These are phyloP conservation scores for Colletotrichum camelliae DNA, from an alignment of 2,329 filamentous ascomycete species.

Conservation along the genomic window DNA sequence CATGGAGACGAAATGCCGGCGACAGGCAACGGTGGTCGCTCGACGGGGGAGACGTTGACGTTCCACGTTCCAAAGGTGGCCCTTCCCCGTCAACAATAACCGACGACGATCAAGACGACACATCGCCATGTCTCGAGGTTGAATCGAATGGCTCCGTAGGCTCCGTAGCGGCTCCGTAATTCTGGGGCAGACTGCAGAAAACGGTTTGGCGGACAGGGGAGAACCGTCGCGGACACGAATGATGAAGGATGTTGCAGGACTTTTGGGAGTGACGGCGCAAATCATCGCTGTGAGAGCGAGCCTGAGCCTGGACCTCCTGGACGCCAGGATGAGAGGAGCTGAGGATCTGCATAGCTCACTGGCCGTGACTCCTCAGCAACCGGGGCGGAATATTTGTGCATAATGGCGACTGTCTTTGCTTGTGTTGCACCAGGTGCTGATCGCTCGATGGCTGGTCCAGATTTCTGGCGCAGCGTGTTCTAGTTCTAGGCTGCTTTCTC, in stretches of 20 bases:
- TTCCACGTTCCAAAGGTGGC: neutral
- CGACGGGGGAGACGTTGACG: neutral
- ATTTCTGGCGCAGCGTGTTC: constrained; percentile 13
- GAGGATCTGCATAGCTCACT: neutral
- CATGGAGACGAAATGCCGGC: neutral
- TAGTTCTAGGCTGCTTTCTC: constrained; percentile 4
- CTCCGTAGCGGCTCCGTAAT: constrained; percentile 7
- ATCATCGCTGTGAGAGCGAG: neutral
- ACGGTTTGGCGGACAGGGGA: neutral
- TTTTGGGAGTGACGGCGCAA: neutral
- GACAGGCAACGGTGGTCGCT: neutral
- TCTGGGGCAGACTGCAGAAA: neutral
- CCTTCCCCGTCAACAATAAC: neutral
- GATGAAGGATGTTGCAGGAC: neutral
- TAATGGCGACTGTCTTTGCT: neutral
- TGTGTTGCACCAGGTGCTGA: constrained; percentile 2
- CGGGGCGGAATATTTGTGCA: neutral
- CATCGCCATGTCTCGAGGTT: constrained; percentile 9
- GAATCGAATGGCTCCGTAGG: neutral
- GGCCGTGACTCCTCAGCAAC: neutral
- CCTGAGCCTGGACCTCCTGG: neutral
- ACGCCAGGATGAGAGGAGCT: neutral
- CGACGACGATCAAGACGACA: constrained; percentile 18
- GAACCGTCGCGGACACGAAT: neutral
- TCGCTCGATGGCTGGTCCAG: constrained; percentile 1